Evolutionary conservation across 306 rosid genomes (phyloP).

Genomic region (Notholithocarpus densiflorus): DNA sequence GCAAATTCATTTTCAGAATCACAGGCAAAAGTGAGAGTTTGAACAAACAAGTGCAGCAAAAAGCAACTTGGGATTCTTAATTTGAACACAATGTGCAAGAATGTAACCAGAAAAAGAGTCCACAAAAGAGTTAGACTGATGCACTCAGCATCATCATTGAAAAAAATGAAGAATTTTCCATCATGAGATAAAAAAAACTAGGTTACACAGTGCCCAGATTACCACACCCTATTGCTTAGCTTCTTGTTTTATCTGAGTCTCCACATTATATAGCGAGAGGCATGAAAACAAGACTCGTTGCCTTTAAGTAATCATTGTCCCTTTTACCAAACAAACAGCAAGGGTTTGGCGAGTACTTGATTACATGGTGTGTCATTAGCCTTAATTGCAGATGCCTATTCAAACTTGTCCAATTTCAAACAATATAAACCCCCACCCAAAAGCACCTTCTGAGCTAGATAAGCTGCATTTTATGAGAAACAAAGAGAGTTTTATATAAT

Average conservation of each 20-base stretch:
- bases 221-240: background rate
- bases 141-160: background rate
- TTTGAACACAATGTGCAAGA: background rate
- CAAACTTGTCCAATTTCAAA: background rate
- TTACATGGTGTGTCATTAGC: background rate
- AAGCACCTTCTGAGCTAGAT: background rate
- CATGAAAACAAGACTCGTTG: background rate
- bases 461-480: background rate
- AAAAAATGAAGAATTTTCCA: background rate
- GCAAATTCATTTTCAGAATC: background rate
- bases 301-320: background rate
- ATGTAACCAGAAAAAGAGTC: background rate
- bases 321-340: background rate
- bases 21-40: background rate
- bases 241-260: background rate
- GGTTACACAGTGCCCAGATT: background rate
- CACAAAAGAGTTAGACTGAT: background rate
- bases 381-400: background rate
- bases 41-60: background rate
- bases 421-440: background rate
- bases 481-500: background rate
- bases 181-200: background rate
- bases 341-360: background rate
- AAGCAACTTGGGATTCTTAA: background rate
- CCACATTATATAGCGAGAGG: background rate